phyloP scores from a whole-genome alignment of 805 yeast genomes.

The Lipomyces spencermartinsiae region DNA sequence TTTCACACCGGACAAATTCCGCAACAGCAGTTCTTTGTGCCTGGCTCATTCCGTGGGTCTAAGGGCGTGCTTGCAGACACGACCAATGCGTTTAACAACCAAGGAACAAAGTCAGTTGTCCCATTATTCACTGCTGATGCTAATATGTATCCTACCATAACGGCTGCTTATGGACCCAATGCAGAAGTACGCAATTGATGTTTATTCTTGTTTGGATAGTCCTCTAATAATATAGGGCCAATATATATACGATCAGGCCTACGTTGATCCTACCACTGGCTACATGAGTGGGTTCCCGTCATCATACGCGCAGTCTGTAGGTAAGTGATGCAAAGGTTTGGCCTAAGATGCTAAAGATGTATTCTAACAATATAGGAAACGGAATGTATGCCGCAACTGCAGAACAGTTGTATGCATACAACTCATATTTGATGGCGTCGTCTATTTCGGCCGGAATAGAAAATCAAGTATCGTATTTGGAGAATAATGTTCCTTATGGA shows the following conservation, averaged over 20 bases:
- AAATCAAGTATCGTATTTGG: not conserved
- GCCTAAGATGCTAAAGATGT: not conserved
- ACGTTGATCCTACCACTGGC: constrained; percentile 5
- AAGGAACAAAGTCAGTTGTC: not conserved
- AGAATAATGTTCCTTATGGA: constrained; percentile 7
- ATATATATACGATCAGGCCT: not conserved
- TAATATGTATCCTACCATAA: not conserved
- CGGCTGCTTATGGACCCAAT: constrained; percentile 1
- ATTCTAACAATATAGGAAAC: not conserved
- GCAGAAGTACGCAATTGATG: not conserved
- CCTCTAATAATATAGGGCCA: not conserved
- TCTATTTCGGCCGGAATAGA: constrained; percentile 3
- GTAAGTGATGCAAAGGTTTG: not conserved
- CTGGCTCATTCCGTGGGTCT: not conserved
- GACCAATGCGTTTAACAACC: constrained; percentile 5
- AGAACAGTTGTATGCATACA: constrained; percentile 2
- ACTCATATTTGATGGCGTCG: constrained; percentile 3
- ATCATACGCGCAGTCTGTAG: not conserved
- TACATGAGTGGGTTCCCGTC: not conserved
- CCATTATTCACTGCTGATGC: not conserved
- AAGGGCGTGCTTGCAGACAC: constrained; percentile 8
- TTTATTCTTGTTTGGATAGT: not conserved
- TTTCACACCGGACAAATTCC: not conserved
- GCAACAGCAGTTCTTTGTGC: constrained; percentile 8
- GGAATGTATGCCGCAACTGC: constrained; percentile 8